Evolutionary conservation across 1,284 basidiomycete genomes (phyloP).

Genomic region (Clitocybe nebularis): DNA sequence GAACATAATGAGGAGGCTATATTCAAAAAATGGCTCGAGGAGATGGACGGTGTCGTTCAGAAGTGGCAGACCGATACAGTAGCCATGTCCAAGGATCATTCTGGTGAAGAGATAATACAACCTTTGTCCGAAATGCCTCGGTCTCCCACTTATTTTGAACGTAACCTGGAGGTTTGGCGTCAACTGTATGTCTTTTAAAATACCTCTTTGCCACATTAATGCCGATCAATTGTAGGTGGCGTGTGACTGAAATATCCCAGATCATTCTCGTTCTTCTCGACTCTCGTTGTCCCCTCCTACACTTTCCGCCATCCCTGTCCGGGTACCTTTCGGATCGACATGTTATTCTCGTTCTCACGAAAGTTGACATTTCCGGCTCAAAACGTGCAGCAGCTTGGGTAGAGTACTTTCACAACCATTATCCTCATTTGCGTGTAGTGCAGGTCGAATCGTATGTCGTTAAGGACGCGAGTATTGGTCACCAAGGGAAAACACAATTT

Average conservation of each 20-base stretch:
- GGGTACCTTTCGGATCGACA: constrained; percentile 49
- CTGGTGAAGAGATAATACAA: constrained; percentile 14
- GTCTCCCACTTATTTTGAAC: constrained; percentile 79
- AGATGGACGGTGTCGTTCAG: constrained; percentile 54
- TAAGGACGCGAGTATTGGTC: constrained; percentile 35
- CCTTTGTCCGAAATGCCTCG: constrained; percentile 40
- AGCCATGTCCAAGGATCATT: constrained; percentile 16
- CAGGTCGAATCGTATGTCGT: constrained; percentile 71
- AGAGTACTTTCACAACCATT: constrained; percentile 52
- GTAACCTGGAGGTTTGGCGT: constrained; percentile 89
- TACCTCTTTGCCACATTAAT: constrained; percentile 9
- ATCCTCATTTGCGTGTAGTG: constrained; percentile 60
- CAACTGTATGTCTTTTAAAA: constrained; percentile 65
- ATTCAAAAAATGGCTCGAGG: constrained; percentile 72
- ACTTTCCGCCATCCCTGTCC: constrained; percentile 58
- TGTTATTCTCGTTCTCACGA: constrained; percentile 80
- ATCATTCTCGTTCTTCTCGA: constrained; percentile 85
- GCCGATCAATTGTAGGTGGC: constrained; percentile 55
- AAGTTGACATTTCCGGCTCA: constrained; percentile 73
- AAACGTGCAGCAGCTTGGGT: constrained; percentile 64
- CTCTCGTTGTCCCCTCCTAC: constrained; percentile 76
- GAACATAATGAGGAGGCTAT: constrained; percentile 80
- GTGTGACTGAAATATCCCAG: constrained; percentile 81
- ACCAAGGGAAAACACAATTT: constrained; percentile 48
- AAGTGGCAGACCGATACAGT: constrained; percentile 43